Evolutionary conservation across 2,329 filamentous ascomycete genomes (phyloP).

Genomic region (Colletotrichum truncatum): DNA sequence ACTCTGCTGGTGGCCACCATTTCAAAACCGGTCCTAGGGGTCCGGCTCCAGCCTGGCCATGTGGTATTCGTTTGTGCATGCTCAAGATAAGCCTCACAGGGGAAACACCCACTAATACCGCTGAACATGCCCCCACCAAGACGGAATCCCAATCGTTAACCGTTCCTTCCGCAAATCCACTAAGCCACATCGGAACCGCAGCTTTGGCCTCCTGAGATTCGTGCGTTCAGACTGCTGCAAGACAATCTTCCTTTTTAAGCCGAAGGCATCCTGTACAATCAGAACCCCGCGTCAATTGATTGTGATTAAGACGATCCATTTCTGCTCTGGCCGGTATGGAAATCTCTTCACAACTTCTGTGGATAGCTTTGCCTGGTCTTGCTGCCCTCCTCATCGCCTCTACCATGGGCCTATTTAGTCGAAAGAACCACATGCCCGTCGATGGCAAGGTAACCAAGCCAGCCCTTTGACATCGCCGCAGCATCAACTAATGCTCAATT

Average conservation of each 20-base stretch:
- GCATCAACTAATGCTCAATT: not conserved
- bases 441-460: slow-evolving; percentile 78
- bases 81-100: not conserved
- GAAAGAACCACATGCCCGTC: slow-evolving; percentile 82
- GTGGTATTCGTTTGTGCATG: no score
- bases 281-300: no score
- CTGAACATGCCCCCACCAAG: not conserved
- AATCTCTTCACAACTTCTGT: slow-evolving; percentile 49
- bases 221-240: no score
- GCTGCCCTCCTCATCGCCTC: slow-evolving; percentile 45
- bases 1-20: not conserved
- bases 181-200: no score
- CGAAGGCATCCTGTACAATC: not conserved
- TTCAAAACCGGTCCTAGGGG: not conserved
- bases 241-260: not conserved
- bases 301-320: no score
- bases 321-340: slow-evolving; percentile 1
- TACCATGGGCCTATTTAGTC: slow-evolving; percentile 74
- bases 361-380: slow-evolving; percentile 58
- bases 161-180: no score
- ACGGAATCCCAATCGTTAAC: not conserved
- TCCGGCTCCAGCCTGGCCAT: not conserved
- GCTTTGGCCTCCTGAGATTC: no score
- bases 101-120: not conserved
- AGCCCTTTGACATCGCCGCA: not conserved